Percentiles rank a stretch among this genome's conserved stretches.
Evolutionary conservation across 2,329 filamentous ascomycete species (phyloP).

Genomic region (Metarhizium sp.): DNA sequence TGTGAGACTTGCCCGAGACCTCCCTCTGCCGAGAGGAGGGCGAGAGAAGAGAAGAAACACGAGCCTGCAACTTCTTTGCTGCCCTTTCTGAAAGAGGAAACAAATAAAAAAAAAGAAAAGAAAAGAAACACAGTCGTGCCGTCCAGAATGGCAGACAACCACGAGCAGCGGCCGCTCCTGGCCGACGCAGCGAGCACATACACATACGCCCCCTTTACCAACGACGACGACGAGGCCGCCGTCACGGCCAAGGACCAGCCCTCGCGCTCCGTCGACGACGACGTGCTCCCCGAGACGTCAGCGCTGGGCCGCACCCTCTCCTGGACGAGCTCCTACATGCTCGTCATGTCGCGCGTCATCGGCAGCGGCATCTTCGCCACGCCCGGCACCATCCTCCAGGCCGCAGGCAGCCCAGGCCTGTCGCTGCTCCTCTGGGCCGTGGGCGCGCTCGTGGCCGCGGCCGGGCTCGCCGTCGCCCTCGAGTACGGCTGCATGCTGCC

Average conservation of each 20-base stretch:
- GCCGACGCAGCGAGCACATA: background rate
- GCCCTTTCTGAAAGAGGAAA: too few relatives aligned
- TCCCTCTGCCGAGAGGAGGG: background rate
- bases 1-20: background rate
- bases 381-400: constrained; percentile 55
- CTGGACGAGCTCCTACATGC: constrained; percentile 56
- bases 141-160: background rate
- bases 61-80: too few relatives aligned
- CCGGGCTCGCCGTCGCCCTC: constrained; percentile 50
- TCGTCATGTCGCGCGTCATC: constrained; percentile 60
- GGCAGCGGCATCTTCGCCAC: constrained; percentile 66
- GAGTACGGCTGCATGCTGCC: constrained; percentile 66
- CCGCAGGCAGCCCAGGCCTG: constrained; percentile 57
- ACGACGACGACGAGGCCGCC: constrained; percentile 1
- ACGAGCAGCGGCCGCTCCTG: constrained; percentile 1
- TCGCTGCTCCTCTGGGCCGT: constrained; percentile 53
- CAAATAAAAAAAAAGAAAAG: too few relatives aligned
- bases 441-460: constrained; percentile 52
- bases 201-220: background rate
- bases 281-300: constrained; percentile 50
- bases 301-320: constrained; percentile 48
- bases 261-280: constrained; percentile 37
- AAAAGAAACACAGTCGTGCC: too few relatives aligned
- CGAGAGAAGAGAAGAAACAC: too few relatives aligned
- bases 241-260: background rate